Evolutionary conservation across 202 grass and related monocot species (phyloP).

Genomic region (Bolboschoenoplectus hybrid): DNA sequence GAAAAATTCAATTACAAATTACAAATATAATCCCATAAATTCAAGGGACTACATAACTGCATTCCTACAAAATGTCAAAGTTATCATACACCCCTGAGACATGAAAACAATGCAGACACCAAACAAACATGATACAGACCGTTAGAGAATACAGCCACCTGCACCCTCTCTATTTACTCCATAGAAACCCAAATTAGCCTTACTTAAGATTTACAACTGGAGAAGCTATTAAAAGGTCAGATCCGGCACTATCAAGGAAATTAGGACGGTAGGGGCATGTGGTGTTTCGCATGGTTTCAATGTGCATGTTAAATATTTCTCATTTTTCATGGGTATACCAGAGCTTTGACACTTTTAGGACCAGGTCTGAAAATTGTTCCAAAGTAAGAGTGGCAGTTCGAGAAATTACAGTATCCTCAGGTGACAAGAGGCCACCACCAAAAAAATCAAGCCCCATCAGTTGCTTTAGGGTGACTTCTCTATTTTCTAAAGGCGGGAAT

Average conservation of each 20-base stretch:
- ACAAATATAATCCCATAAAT: background rate
- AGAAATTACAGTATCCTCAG: conserved; percentile 81
- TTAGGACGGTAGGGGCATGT: background rate
- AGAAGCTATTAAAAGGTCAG: background rate
- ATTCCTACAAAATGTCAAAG: background rate
- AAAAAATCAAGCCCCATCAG: conserved; percentile 98
- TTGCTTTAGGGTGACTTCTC: conserved; percentile 65
- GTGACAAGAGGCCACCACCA: conserved; percentile 73
- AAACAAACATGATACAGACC: conserved; percentile 15
- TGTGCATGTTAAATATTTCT: background rate
- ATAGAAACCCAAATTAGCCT: background rate
- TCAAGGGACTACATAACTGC: background rate
- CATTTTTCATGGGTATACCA: background rate
- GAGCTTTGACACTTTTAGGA: background rate
- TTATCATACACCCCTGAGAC: background rate
- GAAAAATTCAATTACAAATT: background rate
- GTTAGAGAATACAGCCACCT: background rate
- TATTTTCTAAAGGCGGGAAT: conserved; percentile 91
- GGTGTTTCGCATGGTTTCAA: background rate
- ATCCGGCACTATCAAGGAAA: background rate
- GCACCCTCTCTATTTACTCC: background rate
- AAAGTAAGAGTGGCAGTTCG: background rate
- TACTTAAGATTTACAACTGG: background rate
- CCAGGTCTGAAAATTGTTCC: background rate
- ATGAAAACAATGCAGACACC: background rate